Conservation (phyloP, 345 rosid genomes). For the Camelina sativa region DNA sequence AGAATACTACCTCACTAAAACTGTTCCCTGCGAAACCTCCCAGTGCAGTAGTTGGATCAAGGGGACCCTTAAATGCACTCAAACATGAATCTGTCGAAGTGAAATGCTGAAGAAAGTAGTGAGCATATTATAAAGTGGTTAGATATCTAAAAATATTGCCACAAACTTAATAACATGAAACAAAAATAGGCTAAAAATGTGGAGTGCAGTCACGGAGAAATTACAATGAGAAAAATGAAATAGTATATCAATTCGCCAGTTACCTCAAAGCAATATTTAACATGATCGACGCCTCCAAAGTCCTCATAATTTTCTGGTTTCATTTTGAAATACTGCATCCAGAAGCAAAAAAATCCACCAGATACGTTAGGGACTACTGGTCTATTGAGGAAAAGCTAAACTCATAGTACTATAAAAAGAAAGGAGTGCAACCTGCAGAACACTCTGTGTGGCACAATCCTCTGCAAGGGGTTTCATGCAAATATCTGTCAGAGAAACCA, state of each 20-base stretch:
- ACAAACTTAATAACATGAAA: not conserved
- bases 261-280: conserved; percentile 94
- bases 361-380: conserved; percentile 22
- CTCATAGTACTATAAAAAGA: conserved; percentile 8
- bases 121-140: conserved; percentile 8
- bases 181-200: not conserved
- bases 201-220: not conserved
- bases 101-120: conserved; percentile 67
- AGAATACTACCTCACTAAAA: conserved; percentile 73
- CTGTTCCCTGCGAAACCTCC: conserved; percentile 93
- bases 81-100: conserved; percentile 83
- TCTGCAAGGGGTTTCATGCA: conserved; percentile 95
- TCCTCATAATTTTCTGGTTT: conserved; percentile 65
- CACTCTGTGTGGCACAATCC: conserved; percentile 95
- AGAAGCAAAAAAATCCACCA: conserved; percentile 31
- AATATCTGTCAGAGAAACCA: conserved; percentile 84
- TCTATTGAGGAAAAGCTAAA: conserved; percentile 8
- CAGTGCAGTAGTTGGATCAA: conserved; percentile 90
- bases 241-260: not conserved
- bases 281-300: conserved; percentile 81
- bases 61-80: conserved; percentile 97
- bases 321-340: conserved; percentile 88
- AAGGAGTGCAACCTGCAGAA: conserved; percentile 70
- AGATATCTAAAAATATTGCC: not conserved
- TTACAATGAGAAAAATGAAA: not conserved